Conservation (phyloP, 352 stramenopile genomes). For the Phytophthora europaea region DNA sequence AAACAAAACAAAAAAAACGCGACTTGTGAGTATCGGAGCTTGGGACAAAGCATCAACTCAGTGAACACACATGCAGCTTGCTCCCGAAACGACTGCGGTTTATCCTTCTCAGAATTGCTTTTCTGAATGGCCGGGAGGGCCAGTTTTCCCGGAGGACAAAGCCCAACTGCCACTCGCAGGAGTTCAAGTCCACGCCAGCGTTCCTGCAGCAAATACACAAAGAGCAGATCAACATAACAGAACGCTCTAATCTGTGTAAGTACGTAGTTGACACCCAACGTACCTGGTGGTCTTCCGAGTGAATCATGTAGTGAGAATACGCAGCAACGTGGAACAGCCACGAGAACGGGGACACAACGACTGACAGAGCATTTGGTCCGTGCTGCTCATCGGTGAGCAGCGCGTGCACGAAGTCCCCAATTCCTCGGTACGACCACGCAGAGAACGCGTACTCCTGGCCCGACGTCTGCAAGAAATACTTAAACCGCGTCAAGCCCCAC, state of each 20-base stretch:
- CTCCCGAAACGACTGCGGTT: slow-evolving; percentile 24
- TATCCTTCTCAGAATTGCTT: neutral
- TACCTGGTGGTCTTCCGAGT: slow-evolving; percentile 47
- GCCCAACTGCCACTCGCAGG: slow-evolving; percentile 16
- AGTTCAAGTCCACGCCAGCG: slow-evolving; percentile 45
- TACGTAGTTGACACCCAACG: neutral
- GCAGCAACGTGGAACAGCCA: slow-evolving; percentile 58
- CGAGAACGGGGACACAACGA: slow-evolving; percentile 50
- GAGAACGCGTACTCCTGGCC: slow-evolving; percentile 69
- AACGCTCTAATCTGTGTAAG: neutral
- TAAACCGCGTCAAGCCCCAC: slow-evolving; percentile 48
- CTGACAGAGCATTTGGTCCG: slow-evolving; percentile 13
- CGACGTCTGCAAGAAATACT: slow-evolving; percentile 62
- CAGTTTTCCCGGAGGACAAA: slow-evolving; percentile 38
- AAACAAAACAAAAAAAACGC: neutral
- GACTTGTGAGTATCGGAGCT: neutral
- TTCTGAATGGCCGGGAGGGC: neutral
- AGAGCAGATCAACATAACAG: neutral
- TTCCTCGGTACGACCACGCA: slow-evolving; percentile 64
- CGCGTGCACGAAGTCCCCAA: slow-evolving; percentile 47
- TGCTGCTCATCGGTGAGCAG: slow-evolving; percentile 37
- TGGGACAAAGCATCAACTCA: neutral
- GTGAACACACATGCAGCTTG: slow-evolving; percentile 28
- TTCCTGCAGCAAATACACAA: slow-evolving; percentile 29
- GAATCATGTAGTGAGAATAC: slow-evolving; percentile 52